Evolutionary conservation across 2,329 filamentous ascomycete species (phyloP).

Genomic region (Teratosphaeriaceae sp.): DNA sequence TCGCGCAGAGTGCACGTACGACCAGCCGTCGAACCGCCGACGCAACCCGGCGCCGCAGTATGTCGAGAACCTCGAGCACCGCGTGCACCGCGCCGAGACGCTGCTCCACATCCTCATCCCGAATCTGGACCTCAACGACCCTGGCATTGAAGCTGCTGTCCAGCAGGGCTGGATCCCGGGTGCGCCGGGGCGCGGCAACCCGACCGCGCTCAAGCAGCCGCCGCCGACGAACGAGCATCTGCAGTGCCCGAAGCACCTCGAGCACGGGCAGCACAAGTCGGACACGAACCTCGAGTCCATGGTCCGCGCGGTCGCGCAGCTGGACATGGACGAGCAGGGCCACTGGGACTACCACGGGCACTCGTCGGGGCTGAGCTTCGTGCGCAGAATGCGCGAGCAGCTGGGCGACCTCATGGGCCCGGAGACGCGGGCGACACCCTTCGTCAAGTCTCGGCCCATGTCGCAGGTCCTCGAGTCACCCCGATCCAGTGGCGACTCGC

Average conservation of each 20-base stretch:
- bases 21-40: constrained; percentile 86
- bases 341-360: constrained; percentile 94
- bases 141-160: constrained; percentile 69
- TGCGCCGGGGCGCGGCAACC: constrained; percentile 25
- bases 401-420: constrained; percentile 70
- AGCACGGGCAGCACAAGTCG: constrained; percentile 17
- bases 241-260: constrained; percentile 36
- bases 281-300: constrained; percentile 83
- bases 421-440: constrained; percentile 51
- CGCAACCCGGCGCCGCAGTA: constrained; percentile 90
- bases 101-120: constrained; percentile 74
- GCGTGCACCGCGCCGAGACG: constrained; percentile 75
- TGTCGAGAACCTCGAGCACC: constrained; percentile 78
- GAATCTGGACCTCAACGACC: constrained; percentile 77
- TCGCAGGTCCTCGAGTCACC: constrained; percentile 64
- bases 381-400: constrained; percentile 79
- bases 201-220: constrained; percentile 8
- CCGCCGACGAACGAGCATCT: constrained; percentile 18
- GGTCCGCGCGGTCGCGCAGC: constrained; percentile 84
- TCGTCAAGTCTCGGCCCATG: constrained; percentile 49
- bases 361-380: constrained; percentile 85
- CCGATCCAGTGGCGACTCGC: constrained; percentile 51
- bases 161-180: constrained; percentile 33
- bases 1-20: constrained; percentile 80
- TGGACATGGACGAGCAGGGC: constrained; percentile 86